These are phyloP conservation scores for Mycena haematopus DNA, from an alignment of 768 basidiomycete genomes.

Conservation along the genomic window DNA sequence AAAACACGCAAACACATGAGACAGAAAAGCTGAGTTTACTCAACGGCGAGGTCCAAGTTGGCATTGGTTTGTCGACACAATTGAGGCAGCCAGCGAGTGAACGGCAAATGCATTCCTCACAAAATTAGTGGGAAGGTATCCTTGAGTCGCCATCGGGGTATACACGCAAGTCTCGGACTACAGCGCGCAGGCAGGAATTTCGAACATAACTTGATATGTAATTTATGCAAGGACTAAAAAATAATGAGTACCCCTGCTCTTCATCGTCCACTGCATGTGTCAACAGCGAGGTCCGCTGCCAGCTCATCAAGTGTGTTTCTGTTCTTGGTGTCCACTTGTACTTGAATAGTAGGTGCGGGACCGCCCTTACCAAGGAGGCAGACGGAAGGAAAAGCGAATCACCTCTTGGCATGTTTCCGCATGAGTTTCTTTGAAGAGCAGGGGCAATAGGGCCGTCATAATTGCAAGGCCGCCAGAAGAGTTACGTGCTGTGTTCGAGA, in stretches of 20 bases:
- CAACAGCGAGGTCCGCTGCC: not conserved
- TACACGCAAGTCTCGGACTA: no score
- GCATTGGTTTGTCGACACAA: no score
- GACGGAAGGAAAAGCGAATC: not conserved
- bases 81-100: no score
- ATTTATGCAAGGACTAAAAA: no score
- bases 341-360: not conserved
- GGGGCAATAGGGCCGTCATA: not conserved
- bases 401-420: not conserved
- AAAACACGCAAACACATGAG: no score
- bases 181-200: no score
- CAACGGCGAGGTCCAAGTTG: no score
- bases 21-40: no score
- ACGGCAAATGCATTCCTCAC: no score
- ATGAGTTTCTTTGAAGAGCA: not conserved
- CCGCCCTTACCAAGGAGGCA: not conserved
- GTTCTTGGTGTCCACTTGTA: not conserved
- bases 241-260: not conserved
- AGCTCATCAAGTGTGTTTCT: not conserved
- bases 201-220: no score
- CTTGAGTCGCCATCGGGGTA: no score
- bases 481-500: not conserved
- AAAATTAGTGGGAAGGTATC: no score
- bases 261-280: not conserved
- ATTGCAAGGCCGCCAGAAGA: not conserved